phyloP scores from a whole-genome alignment of 2,329 filamentous ascomycete species.

The Penicillium expansum region DNA sequence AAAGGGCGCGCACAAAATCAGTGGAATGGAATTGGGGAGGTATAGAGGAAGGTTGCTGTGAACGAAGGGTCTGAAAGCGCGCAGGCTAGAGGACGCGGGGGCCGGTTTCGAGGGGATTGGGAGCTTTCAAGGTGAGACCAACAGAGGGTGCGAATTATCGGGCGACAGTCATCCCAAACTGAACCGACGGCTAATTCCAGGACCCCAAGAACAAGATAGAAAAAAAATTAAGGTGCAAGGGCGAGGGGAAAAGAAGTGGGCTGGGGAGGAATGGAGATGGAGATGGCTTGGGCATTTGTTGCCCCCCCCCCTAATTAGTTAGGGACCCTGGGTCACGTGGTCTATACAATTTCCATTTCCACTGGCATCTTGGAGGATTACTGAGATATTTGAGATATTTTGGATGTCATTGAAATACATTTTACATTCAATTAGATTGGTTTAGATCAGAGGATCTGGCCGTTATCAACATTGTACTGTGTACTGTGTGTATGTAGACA shows the following conservation, averaged over 20 bases:
- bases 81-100: conserved; percentile 19
- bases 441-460: neutral
- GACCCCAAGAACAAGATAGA: conserved; percentile 1
- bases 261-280: conserved; percentile 24
- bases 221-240: conserved; percentile 16
- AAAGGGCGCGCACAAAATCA: neutral
- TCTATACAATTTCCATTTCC: neutral
- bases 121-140: conserved; percentile 13
- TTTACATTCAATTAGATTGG: neutral
- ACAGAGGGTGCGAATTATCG: conserved; percentile 8
- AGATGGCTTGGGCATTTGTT: conserved; percentile 30
- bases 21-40: neutral
- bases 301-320: conserved; percentile 27
- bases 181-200: neutral
- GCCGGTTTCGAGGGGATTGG: conserved; percentile 8
- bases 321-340: conserved; percentile 14
- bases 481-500: neutral
- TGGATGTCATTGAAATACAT: neutral
- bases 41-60: neutral
- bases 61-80: conserved; percentile 10
- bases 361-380: neutral
- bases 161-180: conserved; percentile 5
- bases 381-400: too few species aligned
- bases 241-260: conserved; percentile 15
- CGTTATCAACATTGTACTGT: neutral